These are phyloP conservation scores for Flagelloscypha sp. DNA, from an alignment of 768 basidiomycete species.

Conservation along the genomic window DNA sequence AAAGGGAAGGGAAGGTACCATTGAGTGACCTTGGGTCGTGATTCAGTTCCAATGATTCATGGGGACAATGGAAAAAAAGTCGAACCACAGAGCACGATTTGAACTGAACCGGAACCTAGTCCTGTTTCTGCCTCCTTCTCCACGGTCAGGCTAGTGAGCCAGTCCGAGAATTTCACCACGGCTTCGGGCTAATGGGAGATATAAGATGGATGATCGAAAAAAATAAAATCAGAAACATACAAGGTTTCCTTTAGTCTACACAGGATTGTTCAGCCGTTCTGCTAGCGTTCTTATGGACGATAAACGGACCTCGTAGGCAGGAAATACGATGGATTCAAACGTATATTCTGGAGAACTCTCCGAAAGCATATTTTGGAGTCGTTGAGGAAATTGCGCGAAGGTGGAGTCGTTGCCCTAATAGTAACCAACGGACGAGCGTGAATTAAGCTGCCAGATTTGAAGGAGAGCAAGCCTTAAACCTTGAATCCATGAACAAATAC, in stretches of 20 bases:
- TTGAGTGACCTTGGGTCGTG: background rate
- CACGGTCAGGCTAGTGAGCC: slow-evolving; percentile 87
- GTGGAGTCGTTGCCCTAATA: slow-evolving; percentile 65
- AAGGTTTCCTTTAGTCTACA: slow-evolving; percentile 82
- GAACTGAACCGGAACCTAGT: slow-evolving; percentile 68
- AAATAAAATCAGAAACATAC: slow-evolving; percentile 33
- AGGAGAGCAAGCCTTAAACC: slow-evolving; percentile 12
- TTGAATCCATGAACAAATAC: slow-evolving; percentile 78
- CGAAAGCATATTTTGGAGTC: slow-evolving; percentile 68
- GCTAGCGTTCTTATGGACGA: too few relatives aligned
- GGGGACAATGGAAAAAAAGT: too few relatives aligned
- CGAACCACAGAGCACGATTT: slow-evolving; percentile 84
- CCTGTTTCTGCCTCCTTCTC: slow-evolving; percentile 73
- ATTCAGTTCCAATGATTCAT: too few relatives aligned
- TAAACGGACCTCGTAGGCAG: slow-evolving; percentile 75
- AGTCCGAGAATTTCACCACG: slow-evolving; percentile 80
- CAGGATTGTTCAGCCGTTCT: too few relatives aligned
- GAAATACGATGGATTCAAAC: slow-evolving; percentile 78
- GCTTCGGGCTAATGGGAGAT: slow-evolving; percentile 52
- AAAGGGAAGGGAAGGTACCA: slow-evolving; percentile 3
- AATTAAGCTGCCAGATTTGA: slow-evolving; percentile 5
- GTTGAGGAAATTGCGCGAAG: slow-evolving; percentile 69
- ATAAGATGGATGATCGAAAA: background rate
- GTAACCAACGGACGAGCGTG: too few relatives aligned
- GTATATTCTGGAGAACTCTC: slow-evolving; percentile 47